These are phyloP conservation scores for Rhizophagus sp. DNA, from an alignment of 192 early-diverging fungal species.

Conservation along the genomic window DNA sequence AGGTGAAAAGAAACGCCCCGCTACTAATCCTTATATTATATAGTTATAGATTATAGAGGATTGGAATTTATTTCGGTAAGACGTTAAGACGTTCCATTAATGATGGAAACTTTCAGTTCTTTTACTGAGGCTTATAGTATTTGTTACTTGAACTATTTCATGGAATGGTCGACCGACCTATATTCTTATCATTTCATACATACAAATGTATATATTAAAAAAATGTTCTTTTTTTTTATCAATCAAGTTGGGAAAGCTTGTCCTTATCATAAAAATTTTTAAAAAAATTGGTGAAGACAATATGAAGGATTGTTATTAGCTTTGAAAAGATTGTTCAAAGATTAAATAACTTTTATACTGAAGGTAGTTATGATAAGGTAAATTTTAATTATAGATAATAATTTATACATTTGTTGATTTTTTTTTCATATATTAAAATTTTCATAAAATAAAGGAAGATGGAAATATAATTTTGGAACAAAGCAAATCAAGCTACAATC, in stretches of 20 bases:
- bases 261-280: constrained; percentile 88
- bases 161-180: constrained; percentile 63
- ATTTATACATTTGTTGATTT: too few relatives aligned
- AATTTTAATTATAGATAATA: neutral
- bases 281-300: too few relatives aligned
- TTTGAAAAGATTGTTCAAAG: constrained; percentile 70
- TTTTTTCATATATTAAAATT: neutral
- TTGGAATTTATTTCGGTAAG: constrained; percentile 77
- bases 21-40: too few relatives aligned
- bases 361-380: constrained; percentile 28
- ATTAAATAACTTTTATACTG: constrained; percentile 61
- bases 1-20: constrained; percentile 78
- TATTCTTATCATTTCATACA: constrained; percentile 58
- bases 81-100: constrained; percentile 61
- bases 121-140: constrained; percentile 75
- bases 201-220: neutral
- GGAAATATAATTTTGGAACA: neutral
- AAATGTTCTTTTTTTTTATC: neutral
- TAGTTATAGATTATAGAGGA: constrained; percentile 53
- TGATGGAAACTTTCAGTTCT: constrained; percentile 58
- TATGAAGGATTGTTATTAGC: constrained; percentile 78
- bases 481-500: too few relatives aligned
- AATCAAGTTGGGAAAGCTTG: constrained; percentile 80
- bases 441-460: neutral
- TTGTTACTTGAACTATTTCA: constrained; percentile 70